These are phyloP conservation scores for Purpureocillium lavendulum DNA, from an alignment of 2,329 filamentous ascomycete genomes.

Conservation along the genomic window DNA sequence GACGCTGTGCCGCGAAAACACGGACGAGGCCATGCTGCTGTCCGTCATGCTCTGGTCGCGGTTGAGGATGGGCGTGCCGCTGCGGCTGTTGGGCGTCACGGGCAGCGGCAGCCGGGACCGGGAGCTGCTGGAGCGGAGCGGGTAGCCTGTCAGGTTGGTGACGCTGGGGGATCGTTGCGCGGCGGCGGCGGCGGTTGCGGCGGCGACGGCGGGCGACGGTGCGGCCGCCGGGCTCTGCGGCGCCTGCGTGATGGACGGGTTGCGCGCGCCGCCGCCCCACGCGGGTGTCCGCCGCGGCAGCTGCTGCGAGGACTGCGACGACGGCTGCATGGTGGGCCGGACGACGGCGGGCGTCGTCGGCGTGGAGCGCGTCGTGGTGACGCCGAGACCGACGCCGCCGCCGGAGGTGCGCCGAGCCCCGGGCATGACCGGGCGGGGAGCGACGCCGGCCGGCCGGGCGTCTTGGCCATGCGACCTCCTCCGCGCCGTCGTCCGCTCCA, in stretches of 20 bases:
- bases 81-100: slow-evolving; percentile 24
- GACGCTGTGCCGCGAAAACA: slow-evolving; percentile 28
- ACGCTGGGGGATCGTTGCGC: slow-evolving; percentile 15
- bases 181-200: slow-evolving; percentile 3
- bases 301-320: not conserved
- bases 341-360: slow-evolving; percentile 13
- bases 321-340: slow-evolving; percentile 3
- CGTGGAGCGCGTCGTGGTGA: slow-evolving; percentile 12
- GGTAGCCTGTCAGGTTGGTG: slow-evolving; percentile 15
- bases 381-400: slow-evolving; percentile 7
- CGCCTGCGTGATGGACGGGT: not conserved
- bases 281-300: slow-evolving; percentile 1
- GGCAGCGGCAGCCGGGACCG: slow-evolving; percentile 30
- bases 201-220: slow-evolving; percentile 1
- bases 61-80: slow-evolving; percentile 23
- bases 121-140: slow-evolving; percentile 25
- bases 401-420: too few species aligned
- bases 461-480: slow-evolving; percentile 13
- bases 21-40: slow-evolving; percentile 33
- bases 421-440: too few species aligned
- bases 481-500: slow-evolving; percentile 18
- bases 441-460: slow-evolving; percentile 8
- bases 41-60: slow-evolving; percentile 31
- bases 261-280: not conserved
- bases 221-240: not conserved